Evolutionary conservation across 2,329 filamentous ascomycete genomes (phyloP).

Genomic region (Lojkania enalia): DNA sequence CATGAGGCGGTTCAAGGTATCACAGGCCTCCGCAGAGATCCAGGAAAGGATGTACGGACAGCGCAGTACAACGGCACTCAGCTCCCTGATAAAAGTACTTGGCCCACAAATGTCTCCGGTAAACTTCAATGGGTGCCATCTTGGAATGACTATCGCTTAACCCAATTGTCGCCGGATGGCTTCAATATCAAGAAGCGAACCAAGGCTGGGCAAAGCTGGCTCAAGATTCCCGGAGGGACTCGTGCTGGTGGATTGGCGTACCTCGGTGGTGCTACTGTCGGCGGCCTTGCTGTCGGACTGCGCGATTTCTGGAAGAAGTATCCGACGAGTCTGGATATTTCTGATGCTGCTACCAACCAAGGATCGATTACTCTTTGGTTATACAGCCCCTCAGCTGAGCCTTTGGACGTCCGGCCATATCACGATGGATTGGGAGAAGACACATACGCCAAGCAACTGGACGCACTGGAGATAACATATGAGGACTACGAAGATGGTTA

Average conservation of each 20-base stretch:
- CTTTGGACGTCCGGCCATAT: slow-evolving; percentile 60
- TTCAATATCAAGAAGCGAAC: slow-evolving; percentile 65
- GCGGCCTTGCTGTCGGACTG: slow-evolving; percentile 63
- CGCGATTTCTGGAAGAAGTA: slow-evolving; percentile 67
- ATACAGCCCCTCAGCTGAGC: slow-evolving; percentile 60
- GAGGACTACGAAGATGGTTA: slow-evolving; percentile 63
- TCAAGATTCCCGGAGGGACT: slow-evolving; percentile 61
- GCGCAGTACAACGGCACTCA: slow-evolving; percentile 56
- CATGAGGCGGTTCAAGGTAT: slow-evolving; percentile 63
- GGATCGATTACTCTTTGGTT: slow-evolving; percentile 63
- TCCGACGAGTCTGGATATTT: slow-evolving; percentile 61
- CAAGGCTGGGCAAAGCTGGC: slow-evolving; percentile 60
- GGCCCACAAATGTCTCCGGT: slow-evolving; percentile 52
- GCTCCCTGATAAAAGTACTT: slow-evolving; percentile 50
- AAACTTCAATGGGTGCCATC: slow-evolving; percentile 60
- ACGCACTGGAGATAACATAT: slow-evolving; percentile 65
- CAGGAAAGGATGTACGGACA: slow-evolving; percentile 52
- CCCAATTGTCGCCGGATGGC: slow-evolving; percentile 62
- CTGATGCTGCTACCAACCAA: slow-evolving; percentile 53
- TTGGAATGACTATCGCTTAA: slow-evolving; percentile 62
- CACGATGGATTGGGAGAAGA: slow-evolving; percentile 62
- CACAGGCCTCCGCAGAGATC: slow-evolving; percentile 62
- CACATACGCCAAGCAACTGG: slow-evolving; percentile 60
- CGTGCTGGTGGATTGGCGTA: slow-evolving; percentile 62
- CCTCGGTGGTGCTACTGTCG: slow-evolving; percentile 59